phyloP scores from a whole-genome alignment of 768 basidiomycete species.

The Rickenella mellea region DNA sequence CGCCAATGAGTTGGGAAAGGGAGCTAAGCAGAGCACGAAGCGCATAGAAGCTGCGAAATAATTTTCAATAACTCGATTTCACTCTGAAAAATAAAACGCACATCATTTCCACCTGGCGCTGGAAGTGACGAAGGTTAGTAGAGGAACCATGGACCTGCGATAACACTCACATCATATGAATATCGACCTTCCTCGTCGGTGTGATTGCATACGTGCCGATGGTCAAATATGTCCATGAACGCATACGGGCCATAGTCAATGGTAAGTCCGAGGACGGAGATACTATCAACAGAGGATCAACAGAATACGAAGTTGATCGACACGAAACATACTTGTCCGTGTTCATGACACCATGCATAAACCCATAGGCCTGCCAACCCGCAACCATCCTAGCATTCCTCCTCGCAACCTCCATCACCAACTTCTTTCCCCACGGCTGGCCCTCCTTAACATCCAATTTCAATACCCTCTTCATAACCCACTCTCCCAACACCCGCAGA shows the following conservation, averaged over 20 bases:
- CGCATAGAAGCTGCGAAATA: conserved; percentile 55
- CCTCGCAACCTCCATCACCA: conserved; percentile 71
- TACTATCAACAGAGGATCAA: conserved; percentile 16
- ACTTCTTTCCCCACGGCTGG: conserved; percentile 56
- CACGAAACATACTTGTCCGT: conserved; percentile 77
- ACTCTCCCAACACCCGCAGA: conserved; percentile 65
- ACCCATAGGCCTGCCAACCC: conserved; percentile 90
- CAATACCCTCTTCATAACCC: conserved; percentile 57
- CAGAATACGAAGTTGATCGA: conserved; percentile 51
- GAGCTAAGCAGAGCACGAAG: conserved; percentile 68
- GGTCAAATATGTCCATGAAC: conserved; percentile 90
- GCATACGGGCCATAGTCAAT: conserved; percentile 74
- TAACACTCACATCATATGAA: conserved; percentile 44
- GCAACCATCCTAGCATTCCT: conserved; percentile 91
- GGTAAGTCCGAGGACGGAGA: conserved; percentile 33
- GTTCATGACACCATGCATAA: conserved; percentile 96
- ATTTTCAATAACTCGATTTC: neutral
- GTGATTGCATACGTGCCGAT: conserved; percentile 85
- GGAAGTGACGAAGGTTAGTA: conserved; percentile 1
- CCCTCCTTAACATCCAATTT: conserved; percentile 28
- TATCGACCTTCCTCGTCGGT: conserved; percentile 73
- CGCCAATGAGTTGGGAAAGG: conserved; percentile 79
- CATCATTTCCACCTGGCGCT: conserved; percentile 79
- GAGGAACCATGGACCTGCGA: conserved; percentile 4
- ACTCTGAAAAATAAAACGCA: conserved; percentile 22